phyloP scores from a whole-genome alignment of 2,329 filamentous ascomycete genomes.

The Colletotrichum karsti region DNA sequence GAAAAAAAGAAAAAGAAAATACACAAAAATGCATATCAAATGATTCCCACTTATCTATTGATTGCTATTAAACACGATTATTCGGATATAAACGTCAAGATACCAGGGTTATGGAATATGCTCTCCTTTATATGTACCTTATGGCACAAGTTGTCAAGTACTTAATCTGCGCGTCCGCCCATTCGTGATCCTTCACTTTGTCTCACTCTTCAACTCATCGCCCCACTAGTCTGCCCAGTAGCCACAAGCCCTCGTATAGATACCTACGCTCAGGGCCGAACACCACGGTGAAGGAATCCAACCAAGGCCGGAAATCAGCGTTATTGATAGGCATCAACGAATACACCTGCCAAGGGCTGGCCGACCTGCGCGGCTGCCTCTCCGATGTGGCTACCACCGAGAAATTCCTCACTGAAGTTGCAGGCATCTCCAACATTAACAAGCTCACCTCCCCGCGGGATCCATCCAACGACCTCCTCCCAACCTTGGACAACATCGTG shows the following conservation, averaged over 20 bases:
- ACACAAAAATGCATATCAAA: background rate
- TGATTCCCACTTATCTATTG: background rate
- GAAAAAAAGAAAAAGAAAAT: background rate
- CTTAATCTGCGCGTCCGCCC: background rate
- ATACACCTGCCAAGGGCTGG: background rate
- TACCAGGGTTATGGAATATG: background rate
- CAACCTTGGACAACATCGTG: background rate
- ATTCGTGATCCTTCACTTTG: background rate
- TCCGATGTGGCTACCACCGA: background rate
- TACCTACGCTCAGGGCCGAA: background rate
- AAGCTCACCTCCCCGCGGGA: background rate
- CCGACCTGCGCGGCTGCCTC: background rate
- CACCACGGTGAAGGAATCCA: background rate
- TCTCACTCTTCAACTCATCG: background rate
- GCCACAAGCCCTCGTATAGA: background rate
- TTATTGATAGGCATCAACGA: background rate
- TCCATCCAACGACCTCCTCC: background rate
- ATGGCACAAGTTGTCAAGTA: background rate
- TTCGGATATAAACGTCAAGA: background rate
- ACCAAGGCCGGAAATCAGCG: background rate
- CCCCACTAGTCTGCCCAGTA: background rate
- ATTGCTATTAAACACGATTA: background rate
- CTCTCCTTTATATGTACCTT: background rate
- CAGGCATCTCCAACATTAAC: background rate
- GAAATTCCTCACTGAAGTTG: background rate